Conservation (phyloP, 2,329 filamentous ascomycete genomes). For the Neopestalotiopsis sp. region DNA sequence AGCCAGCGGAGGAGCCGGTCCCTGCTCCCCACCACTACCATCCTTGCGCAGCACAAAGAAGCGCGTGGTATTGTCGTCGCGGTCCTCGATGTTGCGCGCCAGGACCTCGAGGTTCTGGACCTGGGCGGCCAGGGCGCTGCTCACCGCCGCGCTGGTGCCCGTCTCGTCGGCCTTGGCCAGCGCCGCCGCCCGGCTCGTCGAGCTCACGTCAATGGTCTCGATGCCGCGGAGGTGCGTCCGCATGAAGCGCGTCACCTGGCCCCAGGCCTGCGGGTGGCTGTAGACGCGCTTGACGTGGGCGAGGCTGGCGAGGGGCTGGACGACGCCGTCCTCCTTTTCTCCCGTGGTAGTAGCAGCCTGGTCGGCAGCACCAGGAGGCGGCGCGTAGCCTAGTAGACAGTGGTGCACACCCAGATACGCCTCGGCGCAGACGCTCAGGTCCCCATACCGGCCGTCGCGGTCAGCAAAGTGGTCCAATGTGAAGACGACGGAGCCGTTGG, state of each 20-base stretch:
- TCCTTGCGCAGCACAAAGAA: constrained; percentile 69
- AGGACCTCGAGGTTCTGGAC: constrained; percentile 73
- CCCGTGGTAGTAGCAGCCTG: constrained; percentile 32
- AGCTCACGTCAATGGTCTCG: constrained; percentile 84
- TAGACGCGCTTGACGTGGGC: constrained; percentile 77
- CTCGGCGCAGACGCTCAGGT: constrained; percentile 81
- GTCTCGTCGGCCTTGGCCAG: constrained; percentile 67
- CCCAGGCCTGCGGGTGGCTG: constrained; percentile 94
- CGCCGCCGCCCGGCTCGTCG: constrained; percentile 82
- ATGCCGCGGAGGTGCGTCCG: constrained; percentile 70
- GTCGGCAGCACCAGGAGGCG: constrained; percentile 10
- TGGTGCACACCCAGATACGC: constrained; percentile 88
- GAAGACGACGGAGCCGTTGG: constrained; percentile 89
- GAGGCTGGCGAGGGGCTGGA: constrained; percentile 55
- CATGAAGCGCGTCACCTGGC: constrained; percentile 84
- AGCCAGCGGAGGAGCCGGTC: no score
- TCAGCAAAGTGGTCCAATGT: constrained; percentile 91
- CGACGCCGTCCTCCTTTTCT: constrained; percentile 34
- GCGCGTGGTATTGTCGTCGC: constrained; percentile 76
- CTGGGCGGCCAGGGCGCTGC: constrained; percentile 74
- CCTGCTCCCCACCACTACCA: not conserved
- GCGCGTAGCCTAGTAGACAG: constrained; percentile 71
- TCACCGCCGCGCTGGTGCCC: constrained; percentile 76
- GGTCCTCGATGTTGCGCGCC: constrained; percentile 73
- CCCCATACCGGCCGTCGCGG: constrained; percentile 64